Base-by-base conservation (phyloP, 192 early-diverging fungal genomes). In the Gigaspora rosea region DNA sequence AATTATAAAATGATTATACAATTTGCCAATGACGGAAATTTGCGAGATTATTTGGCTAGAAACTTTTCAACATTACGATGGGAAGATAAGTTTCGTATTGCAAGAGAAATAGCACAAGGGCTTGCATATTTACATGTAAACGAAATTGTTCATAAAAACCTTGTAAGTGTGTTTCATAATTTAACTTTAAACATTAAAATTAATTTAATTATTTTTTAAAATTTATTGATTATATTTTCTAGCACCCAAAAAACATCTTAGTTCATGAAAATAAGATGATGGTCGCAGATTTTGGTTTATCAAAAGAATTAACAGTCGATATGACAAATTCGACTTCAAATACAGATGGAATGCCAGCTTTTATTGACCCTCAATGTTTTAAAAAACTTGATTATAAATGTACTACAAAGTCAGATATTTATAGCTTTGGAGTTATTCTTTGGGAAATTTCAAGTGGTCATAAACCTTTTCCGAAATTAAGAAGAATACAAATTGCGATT, bases 381-480 rank as follows among this genome's bases (percentile, higher is more conserved):
- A 41, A 41, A 18, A 11, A 63, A 6, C 4, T 10, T 33, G 4
- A 4, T 11, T 63, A 63, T 36, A 63, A 35, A 63, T 7, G 33
- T 56, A 56, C 12, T n/a, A n/a, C 2, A 2, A 35, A 36, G 3
- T 63, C 61, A 13, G 82, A 83, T 54, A 78, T 83, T 35, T 83
- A 83, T 35, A 80, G 79, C 13, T 73, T 80, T 47, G 82, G 82
- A 35, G 79, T 83, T 1, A 54, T 83, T 4, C 46, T 83, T 13
- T 83, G 82, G 82, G 82, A 83, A 70, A 49, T 83, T 49, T 80
- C 82, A 8, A 68, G 75, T 10, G 82, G 82, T 10, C 82, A 78
- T 64, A 52, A 71, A 13, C 75, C 82, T 1, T 83, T 83, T 27
- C 51, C 71, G 7, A 72, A 73, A 2, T 73, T 73, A 1, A 74